Base-by-base conservation (phyloP, 2,329 filamentous ascomycete genomes). In the Helminthosporium solani region DNA sequence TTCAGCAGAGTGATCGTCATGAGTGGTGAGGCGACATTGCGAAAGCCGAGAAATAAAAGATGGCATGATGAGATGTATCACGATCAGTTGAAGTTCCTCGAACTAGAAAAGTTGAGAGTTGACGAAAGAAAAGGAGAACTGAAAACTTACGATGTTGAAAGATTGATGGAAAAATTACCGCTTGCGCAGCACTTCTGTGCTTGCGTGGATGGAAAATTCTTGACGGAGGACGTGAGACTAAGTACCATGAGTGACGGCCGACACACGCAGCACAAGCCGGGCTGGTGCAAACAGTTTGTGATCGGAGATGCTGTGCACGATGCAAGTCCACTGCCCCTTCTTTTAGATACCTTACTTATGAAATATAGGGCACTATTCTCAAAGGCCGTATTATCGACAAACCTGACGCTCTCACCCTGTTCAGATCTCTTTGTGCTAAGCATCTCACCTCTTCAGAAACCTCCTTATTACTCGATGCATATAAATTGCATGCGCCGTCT, bases 291-390 rank as follows among this genome's bases (percentile, higher is more conserved):
- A 33, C 67, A 70, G 23, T 54, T 78, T 19, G 63, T 78, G 5
- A 66, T 78, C 20, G 77, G 76, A 4, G 72, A 78, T 55, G 71
- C 72, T 33, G 63, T 70, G 39, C 70, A 74, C 48, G 76, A 79
- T 62, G 72, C 73, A 57, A 52, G 68, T 48, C 16, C 5, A n/a
- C 19, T 11, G 2, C 19, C 8, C 56, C 49, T 12, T 45, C 16
- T 16, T 5, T 18, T 8, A 21, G 23, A 39, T 16, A 25, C 3
- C 20, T 30, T 23, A 14, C 36, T 64, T 37, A 64, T 25, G 56
- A 35, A 25, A 42, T 6, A 50, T 56, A 52, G 52, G 61, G 56
- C 3, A 60, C 60, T 2, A 36, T 63, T 9, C 42, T 65, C 3
- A 64, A 64, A 48, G 44, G 41, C 5, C 49, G 60, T n/a, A 54